Evolutionary conservation across 2,329 filamentous ascomycete genomes (phyloP).

Genomic region (Coniella vitis): DNA sequence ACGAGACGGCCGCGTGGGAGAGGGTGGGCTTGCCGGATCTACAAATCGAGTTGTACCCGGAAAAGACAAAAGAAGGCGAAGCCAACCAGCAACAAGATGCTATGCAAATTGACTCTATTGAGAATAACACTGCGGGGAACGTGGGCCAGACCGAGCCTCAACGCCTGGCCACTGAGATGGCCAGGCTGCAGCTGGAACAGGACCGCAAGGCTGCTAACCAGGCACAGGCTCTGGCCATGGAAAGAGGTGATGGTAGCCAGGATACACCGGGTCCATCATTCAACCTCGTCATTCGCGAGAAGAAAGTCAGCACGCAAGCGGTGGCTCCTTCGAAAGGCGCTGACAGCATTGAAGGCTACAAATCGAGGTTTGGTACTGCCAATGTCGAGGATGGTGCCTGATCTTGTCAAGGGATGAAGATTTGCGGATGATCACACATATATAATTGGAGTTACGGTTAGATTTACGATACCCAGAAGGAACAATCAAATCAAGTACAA

Average conservation of each 20-base stretch:
- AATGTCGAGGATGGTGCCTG: background rate
- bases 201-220: constrained; percentile 33
- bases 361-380: constrained; percentile 31
- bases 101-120: background rate
- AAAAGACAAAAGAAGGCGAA: constrained; percentile 48
- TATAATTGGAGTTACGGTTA: constrained; percentile 7
- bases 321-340: constrained; percentile 31
- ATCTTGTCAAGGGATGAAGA: too few species aligned
- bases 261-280: constrained; percentile 29
- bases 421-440: too few species aligned
- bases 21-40: constrained; percentile 53
- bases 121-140: constrained; percentile 1
- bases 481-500: background rate
- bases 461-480: constrained; percentile 12
- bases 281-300: constrained; percentile 47
- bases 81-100: background rate
- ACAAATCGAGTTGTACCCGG: constrained; percentile 51
- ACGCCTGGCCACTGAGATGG: constrained; percentile 29
- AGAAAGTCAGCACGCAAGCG: constrained; percentile 33
- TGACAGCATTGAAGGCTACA: constrained; percentile 46
- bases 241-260: constrained; percentile 34
- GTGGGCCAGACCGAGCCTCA: constrained; percentile 11
- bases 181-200: constrained; percentile 37
- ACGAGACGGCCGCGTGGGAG: constrained; percentile 80
- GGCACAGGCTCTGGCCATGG: constrained; percentile 40